Evolutionary conservation across 176 grass and related monocot species (phyloP).

Genomic region (Paspalum notatum): DNA sequence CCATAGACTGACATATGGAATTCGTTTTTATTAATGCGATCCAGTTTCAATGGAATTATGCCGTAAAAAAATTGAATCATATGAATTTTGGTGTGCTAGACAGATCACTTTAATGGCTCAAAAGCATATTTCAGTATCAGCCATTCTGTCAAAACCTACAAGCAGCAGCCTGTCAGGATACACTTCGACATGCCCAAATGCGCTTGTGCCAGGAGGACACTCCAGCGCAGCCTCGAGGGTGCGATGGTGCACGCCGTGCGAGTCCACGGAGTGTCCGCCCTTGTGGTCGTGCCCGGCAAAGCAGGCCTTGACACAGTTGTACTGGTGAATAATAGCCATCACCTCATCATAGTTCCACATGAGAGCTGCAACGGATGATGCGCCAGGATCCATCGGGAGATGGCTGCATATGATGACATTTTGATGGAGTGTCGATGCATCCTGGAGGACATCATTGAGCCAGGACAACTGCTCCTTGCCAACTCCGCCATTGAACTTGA

Average conservation of each 20-base stretch:
- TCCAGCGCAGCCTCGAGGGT: constrained; percentile 85
- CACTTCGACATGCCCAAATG: constrained; percentile 68
- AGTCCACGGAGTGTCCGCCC: constrained; percentile 71
- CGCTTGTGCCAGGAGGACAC: constrained; percentile 75
- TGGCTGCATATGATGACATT: constrained; percentile 82
- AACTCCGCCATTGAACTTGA: constrained; percentile 88
- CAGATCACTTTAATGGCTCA: not conserved
- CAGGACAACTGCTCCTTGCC: constrained; percentile 80
- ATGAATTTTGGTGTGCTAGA: not conserved
- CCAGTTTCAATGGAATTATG: constrained; percentile 8
- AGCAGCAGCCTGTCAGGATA: constrained; percentile 78
- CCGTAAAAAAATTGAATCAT: not conserved
- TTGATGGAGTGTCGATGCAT: constrained; percentile 47
- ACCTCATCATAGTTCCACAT: constrained; percentile 96
- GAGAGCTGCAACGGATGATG: constrained; percentile 60
- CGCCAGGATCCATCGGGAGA: constrained; percentile 75
- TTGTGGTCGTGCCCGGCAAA: constrained; percentile 87
- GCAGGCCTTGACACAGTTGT: constrained; percentile 81
- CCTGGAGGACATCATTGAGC: constrained; percentile 62
- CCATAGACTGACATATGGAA: not conserved
- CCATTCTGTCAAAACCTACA: constrained; percentile 78
- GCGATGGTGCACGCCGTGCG: constrained; percentile 73
- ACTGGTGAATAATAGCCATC: constrained; percentile 66
- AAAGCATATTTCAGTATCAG: constrained; percentile 74
- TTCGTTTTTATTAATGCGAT: not conserved